Evolutionary conservation across 495 filamentous ascomycete species (phyloP).

Genomic region (Hamigera avellanea): DNA sequence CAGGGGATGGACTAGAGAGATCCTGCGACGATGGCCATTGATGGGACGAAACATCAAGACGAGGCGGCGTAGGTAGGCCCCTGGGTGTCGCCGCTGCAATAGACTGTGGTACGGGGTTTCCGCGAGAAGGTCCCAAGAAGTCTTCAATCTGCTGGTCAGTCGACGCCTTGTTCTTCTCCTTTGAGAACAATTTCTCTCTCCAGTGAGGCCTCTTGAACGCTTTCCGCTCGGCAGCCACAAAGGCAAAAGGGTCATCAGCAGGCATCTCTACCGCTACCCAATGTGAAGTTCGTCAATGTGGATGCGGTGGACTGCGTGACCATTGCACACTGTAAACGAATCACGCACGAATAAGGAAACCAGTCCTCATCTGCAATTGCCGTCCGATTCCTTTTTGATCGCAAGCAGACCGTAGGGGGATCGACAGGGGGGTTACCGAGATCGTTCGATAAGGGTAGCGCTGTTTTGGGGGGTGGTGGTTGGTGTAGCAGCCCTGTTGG

Average conservation of each 20-base stretch:
- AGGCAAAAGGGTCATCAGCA: constrained; percentile 29
- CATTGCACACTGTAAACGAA: constrained; percentile 1
- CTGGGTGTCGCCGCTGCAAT: constrained; percentile 8
- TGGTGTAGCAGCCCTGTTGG: too few relatives aligned
- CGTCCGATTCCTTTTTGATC: constrained; percentile 2
- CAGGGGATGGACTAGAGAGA: constrained; percentile 7
- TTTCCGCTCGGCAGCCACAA: constrained; percentile 26
- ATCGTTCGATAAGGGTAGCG: background rate
- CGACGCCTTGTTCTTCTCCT: constrained; percentile 25
- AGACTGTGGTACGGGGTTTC: constrained; percentile 10
- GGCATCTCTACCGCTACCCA: constrained; percentile 20
- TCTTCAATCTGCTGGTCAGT: constrained; percentile 34
- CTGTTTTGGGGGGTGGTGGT: background rate
- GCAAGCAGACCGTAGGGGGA: background rate
- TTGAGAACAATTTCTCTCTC: constrained; percentile 38
- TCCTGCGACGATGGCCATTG: constrained; percentile 17
- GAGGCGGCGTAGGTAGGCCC: constrained; percentile 8
- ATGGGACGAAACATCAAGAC: constrained; percentile 12
- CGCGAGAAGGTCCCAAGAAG: constrained; percentile 27
- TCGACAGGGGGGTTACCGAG: constrained; percentile 12
- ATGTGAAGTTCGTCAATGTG: background rate
- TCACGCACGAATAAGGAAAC: constrained; percentile 6
- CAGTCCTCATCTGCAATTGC: constrained; percentile 7
- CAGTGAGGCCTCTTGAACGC: constrained; percentile 29
- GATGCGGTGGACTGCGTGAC: background rate